Conservation (phyloP, 805 yeast species). For the Metschnikowia chrysomelidarum region DNA sequence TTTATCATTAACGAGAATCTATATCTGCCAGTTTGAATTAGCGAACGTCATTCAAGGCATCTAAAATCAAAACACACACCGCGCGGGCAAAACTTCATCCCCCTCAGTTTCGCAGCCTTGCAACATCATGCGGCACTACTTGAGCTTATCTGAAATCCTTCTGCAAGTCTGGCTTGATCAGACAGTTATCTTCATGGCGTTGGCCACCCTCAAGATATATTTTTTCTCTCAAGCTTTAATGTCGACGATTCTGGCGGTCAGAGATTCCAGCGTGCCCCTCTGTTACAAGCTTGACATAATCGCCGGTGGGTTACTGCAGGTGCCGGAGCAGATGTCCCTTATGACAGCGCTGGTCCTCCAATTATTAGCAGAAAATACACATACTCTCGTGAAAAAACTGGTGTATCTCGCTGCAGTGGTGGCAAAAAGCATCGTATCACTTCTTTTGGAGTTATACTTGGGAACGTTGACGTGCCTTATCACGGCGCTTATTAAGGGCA, state of each 20-base stretch:
- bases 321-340: conserved; percentile 57
- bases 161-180: conserved; percentile 69
- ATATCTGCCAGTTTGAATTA: not conserved
- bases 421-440: conserved; percentile 11
- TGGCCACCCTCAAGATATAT: conserved; percentile 59
- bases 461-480: conserved; percentile 88
- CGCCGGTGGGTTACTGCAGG: conserved; percentile 28
- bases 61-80: no score
- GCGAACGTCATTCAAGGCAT: no score
- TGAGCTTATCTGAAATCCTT: conserved; percentile 50
- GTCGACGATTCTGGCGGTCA: conserved; percentile 34
- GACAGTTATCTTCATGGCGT: conserved; percentile 52
- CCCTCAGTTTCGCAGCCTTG: not conserved
- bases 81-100: not conserved
- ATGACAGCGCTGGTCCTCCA: conserved; percentile 54
- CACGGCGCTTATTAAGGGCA: conserved; percentile 69
- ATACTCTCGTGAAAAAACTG: conserved; percentile 54
- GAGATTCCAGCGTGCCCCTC: conserved; percentile 32
- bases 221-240: conserved; percentile 52
- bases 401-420: conserved; percentile 52
- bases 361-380: conserved; percentile 46
- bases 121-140: conserved; percentile 29
- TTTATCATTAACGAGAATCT: no score
- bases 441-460: conserved; percentile 52
- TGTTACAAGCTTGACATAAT: conserved; percentile 48